Evolutionary conservation across 2,329 filamentous ascomycete species (phyloP).

Genomic region (Colletotrichum higginsianum): DNA sequence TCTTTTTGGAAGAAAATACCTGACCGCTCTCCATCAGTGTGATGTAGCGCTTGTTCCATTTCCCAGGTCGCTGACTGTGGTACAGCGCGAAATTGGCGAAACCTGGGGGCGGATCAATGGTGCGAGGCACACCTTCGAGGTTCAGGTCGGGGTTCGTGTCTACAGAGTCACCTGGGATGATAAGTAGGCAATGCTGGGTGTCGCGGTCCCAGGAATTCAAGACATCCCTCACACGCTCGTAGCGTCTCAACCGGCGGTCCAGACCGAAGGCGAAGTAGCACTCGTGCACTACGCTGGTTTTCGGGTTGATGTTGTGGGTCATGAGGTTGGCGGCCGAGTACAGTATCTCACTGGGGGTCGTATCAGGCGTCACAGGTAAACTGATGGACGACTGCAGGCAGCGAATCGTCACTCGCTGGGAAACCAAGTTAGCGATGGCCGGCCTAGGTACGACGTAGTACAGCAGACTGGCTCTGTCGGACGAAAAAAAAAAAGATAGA

Average conservation of each 20-base stretch:
- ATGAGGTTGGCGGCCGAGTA: constrained; percentile 75
- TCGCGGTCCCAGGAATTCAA: constrained; percentile 95
- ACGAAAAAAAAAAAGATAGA: not conserved
- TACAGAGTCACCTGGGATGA: constrained; percentile 72
- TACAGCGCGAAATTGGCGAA: constrained; percentile 78
- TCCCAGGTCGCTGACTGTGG: constrained; percentile 85
- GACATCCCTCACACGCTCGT: constrained; percentile 88
- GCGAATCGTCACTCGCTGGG: constrained; percentile 78
- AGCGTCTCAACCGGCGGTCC: constrained; percentile 85
- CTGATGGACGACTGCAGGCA: constrained; percentile 79
- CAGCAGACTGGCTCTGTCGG: not conserved
- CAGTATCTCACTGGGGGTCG: constrained; percentile 82
- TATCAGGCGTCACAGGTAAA: constrained; percentile 81
- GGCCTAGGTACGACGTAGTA: not conserved
- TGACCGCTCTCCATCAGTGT: constrained; percentile 83
- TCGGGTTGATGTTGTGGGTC: constrained; percentile 74
- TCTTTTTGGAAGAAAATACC: constrained; percentile 78
- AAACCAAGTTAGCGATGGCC: constrained; percentile 47
- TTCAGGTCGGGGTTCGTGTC: constrained; percentile 75
- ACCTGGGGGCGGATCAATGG: constrained; percentile 73
- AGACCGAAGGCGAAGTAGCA: constrained; percentile 82
- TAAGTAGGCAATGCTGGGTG: constrained; percentile 79
- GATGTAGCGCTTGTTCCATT: constrained; percentile 90
- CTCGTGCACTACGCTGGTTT: constrained; percentile 82
- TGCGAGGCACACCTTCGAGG: constrained; percentile 72